These are phyloP conservation scores for Paspalum vaginatum DNA, from an alignment of 176 grass and related monocot genomes.

Conservation along the genomic window DNA sequence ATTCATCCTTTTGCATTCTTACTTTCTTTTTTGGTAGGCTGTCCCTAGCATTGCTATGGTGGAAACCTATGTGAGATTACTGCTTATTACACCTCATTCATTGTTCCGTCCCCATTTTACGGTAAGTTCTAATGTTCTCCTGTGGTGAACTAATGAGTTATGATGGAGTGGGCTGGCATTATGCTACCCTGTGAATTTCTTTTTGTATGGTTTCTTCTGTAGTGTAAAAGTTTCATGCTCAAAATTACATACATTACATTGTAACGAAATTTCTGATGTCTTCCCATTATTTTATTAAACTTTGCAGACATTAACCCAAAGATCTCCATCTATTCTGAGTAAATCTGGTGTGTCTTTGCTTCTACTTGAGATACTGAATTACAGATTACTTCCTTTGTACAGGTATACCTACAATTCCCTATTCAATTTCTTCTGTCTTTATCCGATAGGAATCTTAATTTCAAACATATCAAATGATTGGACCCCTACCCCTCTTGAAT, in stretches of 20 bases:
- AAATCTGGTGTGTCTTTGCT: slow-evolving; percentile 94
- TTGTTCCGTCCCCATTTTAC: slow-evolving; percentile 98
- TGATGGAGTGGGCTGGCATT: slow-evolving; percentile 5
- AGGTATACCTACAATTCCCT: slow-evolving; percentile 55
- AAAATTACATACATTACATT: slow-evolving; percentile 22
- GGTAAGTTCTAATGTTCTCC: slow-evolving; percentile 53
- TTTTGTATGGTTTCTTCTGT: slow-evolving; percentile 31
- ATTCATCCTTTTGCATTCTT: slow-evolving; percentile 29
- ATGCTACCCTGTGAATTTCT: slow-evolving; percentile 10
- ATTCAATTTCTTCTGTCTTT: slow-evolving; percentile 13
- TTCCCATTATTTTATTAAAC: slow-evolving; percentile 35
- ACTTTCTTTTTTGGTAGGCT: slow-evolving; percentile 61
- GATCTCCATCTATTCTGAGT: slow-evolving; percentile 85
- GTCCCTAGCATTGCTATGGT: slow-evolving; percentile 98
- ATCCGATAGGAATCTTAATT: background rate
- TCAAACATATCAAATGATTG: slow-evolving; percentile 32
- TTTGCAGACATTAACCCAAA: slow-evolving; percentile 88
- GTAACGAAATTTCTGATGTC: slow-evolving; percentile 30
- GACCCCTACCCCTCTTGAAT: background rate
- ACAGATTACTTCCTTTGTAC: slow-evolving; percentile 95
- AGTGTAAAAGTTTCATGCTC: background rate
- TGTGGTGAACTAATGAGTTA: slow-evolving; percentile 4
- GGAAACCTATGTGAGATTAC: slow-evolving; percentile 96
- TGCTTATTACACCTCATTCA: slow-evolving; percentile 92
- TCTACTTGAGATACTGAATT: slow-evolving; percentile 98